Evolutionary conservation across 2,329 filamentous ascomycete species (phyloP).

Genomic region (Helminthosporium solani): DNA sequence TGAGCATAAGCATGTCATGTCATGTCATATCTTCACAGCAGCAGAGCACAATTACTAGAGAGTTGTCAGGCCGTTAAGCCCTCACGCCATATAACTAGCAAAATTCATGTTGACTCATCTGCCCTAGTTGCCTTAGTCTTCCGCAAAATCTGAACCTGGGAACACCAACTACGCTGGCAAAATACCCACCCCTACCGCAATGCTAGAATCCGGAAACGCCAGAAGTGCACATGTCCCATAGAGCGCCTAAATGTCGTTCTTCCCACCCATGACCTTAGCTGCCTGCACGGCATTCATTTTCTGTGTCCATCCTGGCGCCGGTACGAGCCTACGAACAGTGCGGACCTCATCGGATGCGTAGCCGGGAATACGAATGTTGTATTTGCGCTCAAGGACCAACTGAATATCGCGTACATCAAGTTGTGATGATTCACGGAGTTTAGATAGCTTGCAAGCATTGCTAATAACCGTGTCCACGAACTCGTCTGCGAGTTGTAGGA

Average conservation of each 20-base stretch:
- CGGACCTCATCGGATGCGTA: conserved; percentile 93
- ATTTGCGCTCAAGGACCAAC: conserved; percentile 60
- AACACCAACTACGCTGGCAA: no score
- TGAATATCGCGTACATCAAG: conserved; percentile 74
- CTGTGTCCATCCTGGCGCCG: conserved; percentile 82
- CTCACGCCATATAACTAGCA: no score
- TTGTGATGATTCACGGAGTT: conserved; percentile 85
- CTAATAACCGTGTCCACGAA: conserved; percentile 92
- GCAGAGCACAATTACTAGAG: no score
- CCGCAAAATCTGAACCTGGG: no score
- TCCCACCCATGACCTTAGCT: conserved; percentile 68
- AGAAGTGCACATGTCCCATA: neutral
- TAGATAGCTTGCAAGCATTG: conserved; percentile 84
- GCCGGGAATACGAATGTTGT: conserved; percentile 79
- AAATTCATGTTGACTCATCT: no score
- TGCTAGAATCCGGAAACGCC: no score
- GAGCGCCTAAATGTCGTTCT: conserved; percentile 39
- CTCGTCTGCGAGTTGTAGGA: conserved; percentile 86
- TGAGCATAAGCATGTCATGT: no score
- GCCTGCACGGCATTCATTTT: conserved; percentile 98
- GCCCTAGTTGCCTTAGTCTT: no score
- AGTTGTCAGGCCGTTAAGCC: no score
- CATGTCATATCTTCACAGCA: no score
- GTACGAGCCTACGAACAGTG: conserved; percentile 90
- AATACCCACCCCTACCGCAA: no score